Conservation (phyloP, 805 yeast genomes). For the Yarrowia phangngaensis region DNA sequence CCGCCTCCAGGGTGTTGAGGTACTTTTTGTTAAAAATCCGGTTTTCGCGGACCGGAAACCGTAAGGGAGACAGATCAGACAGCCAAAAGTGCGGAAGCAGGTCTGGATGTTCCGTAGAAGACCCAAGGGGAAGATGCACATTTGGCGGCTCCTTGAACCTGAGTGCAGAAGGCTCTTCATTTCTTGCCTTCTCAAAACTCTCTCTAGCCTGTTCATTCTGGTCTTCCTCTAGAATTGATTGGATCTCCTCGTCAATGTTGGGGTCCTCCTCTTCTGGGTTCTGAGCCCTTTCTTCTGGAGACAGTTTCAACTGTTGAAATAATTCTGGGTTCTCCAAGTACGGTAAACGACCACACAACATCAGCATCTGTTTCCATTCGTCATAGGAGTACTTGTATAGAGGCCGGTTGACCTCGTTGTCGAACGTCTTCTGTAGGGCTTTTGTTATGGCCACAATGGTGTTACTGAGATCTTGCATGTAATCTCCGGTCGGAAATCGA, state of each 20-base stretch:
- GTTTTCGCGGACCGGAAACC: constrained; percentile 66
- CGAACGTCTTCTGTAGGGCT: constrained; percentile 11
- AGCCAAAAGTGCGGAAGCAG: constrained; percentile 52
- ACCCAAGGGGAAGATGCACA: constrained; percentile 32
- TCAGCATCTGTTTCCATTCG: constrained; percentile 49
- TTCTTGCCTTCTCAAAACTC: neutral
- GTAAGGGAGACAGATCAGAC: constrained; percentile 60
- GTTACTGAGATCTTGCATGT: constrained; percentile 7
- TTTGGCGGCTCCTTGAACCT: constrained; percentile 51
- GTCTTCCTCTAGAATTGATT: neutral
- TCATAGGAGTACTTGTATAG: constrained; percentile 46
- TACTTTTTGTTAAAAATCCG: constrained; percentile 46
- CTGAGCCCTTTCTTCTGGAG: constrained; percentile 8
- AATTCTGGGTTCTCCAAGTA: constrained; percentile 62
- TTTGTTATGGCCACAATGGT: constrained; percentile 2
- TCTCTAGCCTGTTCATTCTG: constrained; percentile 6
- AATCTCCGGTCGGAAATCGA: constrained; percentile 1
- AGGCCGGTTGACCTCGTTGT: constrained; percentile 34
- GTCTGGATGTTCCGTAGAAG: constrained; percentile 30
- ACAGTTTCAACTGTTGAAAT: constrained; percentile 37
- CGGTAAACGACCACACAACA: constrained; percentile 29
- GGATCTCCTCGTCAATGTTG: constrained; percentile 7
- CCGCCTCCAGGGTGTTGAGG: constrained; percentile 30
- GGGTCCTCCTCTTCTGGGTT: neutral
- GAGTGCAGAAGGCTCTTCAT: constrained; percentile 39